Evolutionary conservation across 129 eudicot genomes (phyloP).

Genomic region (Dittrichia graveolens): DNA sequence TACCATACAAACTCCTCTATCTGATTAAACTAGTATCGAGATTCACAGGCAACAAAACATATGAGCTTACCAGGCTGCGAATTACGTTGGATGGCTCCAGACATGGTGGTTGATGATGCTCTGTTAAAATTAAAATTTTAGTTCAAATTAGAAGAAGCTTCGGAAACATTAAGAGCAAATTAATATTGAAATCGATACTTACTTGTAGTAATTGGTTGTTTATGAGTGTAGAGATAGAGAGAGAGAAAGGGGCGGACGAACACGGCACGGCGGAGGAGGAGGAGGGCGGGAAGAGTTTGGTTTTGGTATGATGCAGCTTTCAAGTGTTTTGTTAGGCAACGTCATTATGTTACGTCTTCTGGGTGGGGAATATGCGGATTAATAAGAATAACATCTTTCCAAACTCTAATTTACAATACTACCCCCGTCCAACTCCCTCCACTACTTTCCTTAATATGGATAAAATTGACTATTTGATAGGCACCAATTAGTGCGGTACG

Average conservation of each 20-base stretch:
- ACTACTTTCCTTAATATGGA: background rate
- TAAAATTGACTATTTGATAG: too few species aligned
- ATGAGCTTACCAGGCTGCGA: slow-evolving; percentile 31
- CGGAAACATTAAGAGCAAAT: background rate
- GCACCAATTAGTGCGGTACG: too few species aligned
- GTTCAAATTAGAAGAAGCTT: background rate
- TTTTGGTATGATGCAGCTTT: slow-evolving; percentile 25
- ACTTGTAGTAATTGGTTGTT: background rate
- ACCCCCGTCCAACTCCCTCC: slow-evolving; percentile 14
- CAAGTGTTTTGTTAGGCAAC: slow-evolving; percentile 28
- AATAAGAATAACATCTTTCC: slow-evolving; percentile 28
- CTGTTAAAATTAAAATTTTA: slow-evolving; percentile 6
- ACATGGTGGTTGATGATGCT: slow-evolving; percentile 19
- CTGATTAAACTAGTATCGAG: background rate
- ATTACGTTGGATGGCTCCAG: slow-evolving; percentile 27
- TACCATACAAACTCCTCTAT: background rate
- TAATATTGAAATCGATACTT: slow-evolving; percentile 2
- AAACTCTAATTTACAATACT: slow-evolving; percentile 13
- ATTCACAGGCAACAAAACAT: background rate
- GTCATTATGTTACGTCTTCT: slow-evolving; percentile 24
- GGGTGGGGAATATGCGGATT: slow-evolving; percentile 38
- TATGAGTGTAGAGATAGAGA: background rate
- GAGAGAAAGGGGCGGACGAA: background rate
- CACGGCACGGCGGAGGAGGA: slow-evolving; percentile 24
- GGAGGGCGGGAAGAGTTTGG: slow-evolving; percentile 19